A percentile compares a stretch with the other conserved stretches of the same genome.
Evolutionary conservation across 495 filamentous ascomycete species (phyloP).

Genomic region (Penicillium tannophilum): DNA sequence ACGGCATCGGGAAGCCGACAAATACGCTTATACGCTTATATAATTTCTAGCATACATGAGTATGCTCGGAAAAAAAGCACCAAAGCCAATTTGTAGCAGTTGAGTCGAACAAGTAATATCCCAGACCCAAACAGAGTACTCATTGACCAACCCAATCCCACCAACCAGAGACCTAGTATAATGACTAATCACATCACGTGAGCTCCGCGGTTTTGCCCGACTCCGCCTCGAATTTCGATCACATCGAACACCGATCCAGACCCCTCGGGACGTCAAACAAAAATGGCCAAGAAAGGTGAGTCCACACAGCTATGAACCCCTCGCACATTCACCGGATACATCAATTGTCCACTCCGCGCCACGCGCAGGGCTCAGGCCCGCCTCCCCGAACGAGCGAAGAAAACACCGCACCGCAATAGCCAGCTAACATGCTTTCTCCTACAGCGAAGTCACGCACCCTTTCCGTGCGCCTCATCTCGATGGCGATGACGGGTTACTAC

Average conservation of each 20-base stretch:
- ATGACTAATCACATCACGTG: slow-evolving; percentile 20
- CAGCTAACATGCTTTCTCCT: not conserved
- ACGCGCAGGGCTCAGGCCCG: not conserved
- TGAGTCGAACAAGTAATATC: too few relatives aligned
- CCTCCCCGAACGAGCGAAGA: not conserved
- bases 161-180: not conserved
- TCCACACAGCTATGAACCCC: not conserved
- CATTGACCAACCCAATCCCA: not conserved
- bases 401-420: not conserved
- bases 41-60: too few relatives aligned
- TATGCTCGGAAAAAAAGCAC: too few relatives aligned
- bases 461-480: slow-evolving; percentile 90
- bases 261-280: slow-evolving; percentile 26
- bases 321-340: not conserved
- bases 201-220: slow-evolving; percentile 14
- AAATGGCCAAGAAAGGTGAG: slow-evolving; percentile 39
- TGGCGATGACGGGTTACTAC: slow-evolving; percentile 98
- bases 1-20: not conserved
- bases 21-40: too few relatives aligned
- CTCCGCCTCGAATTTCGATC: slow-evolving; percentile 20
- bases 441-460: slow-evolving; percentile 90
- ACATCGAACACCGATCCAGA: slow-evolving; percentile 16
- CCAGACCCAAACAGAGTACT: not conserved
- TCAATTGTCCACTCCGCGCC: not conserved
- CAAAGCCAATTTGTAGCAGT: too few relatives aligned